phyloP scores from a whole-genome alignment of 805 yeast genomes.

The Yarrowia alimentaria region DNA sequence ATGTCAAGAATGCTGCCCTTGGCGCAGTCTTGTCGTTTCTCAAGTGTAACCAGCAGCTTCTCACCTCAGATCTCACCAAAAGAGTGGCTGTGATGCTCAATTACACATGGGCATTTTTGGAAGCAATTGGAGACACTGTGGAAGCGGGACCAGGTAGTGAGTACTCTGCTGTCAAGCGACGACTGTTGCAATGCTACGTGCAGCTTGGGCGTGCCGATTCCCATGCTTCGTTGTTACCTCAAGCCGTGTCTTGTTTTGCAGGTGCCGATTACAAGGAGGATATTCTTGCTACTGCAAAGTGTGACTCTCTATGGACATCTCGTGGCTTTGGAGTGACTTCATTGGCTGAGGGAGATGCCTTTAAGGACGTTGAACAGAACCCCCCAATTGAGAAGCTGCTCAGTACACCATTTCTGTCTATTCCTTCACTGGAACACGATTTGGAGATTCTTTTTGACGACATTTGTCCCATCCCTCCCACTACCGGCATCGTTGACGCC shows the following conservation, averaged over 20 bases:
- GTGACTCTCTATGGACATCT: slow-evolving; percentile 19
- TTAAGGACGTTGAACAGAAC: no score
- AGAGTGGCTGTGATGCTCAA: slow-evolving; percentile 53
- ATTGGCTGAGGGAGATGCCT: slow-evolving; percentile 33
- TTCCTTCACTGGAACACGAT: slow-evolving; percentile 30
- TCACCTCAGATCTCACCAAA: slow-evolving; percentile 47
- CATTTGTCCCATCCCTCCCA: slow-evolving; percentile 37
- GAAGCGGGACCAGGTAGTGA: slow-evolving; percentile 31
- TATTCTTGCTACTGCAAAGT: slow-evolving; percentile 6
- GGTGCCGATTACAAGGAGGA: slow-evolving; percentile 18
- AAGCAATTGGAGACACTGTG: slow-evolving; percentile 35
- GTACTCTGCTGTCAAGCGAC: slow-evolving; percentile 3
- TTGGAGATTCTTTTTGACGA: slow-evolving; percentile 6
- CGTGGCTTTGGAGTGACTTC: slow-evolving; percentile 29
- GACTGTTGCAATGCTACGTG: slow-evolving; percentile 45
- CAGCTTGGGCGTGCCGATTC: slow-evolving; percentile 32
- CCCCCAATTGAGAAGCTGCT: slow-evolving; percentile 46
- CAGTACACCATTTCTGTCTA: slow-evolving; percentile 36
- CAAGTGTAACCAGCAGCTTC: slow-evolving; percentile 39
- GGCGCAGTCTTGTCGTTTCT: slow-evolving; percentile 57
- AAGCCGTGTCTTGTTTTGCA: slow-evolving; percentile 15
- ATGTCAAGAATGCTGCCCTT: slow-evolving; percentile 58
- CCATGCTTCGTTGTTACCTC: slow-evolving; percentile 20
- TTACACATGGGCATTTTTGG: slow-evolving; percentile 39
- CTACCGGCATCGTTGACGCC: slow-evolving; percentile 63